phyloP scores from a whole-genome alignment of 148 eudicot species.

The Amaranthus cruentus region DNA sequence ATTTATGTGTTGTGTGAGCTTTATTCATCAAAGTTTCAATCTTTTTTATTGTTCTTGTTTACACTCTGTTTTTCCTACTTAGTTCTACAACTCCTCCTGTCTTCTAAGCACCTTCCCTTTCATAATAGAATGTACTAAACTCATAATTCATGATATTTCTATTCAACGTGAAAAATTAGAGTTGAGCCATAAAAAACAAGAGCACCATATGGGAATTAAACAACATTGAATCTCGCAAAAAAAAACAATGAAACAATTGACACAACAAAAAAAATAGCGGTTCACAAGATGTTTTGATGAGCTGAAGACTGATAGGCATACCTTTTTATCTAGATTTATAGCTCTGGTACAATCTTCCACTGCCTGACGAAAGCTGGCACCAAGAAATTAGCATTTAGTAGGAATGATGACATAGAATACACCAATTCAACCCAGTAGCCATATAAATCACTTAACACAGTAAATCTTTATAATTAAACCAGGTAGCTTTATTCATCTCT shows the following conservation, averaged over 20 bases:
- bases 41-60: no score
- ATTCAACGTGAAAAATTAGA: background rate
- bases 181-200: background rate
- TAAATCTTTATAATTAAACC: no score
- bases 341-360: constrained; percentile 83
- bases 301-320: constrained; percentile 17
- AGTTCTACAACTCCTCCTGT: no score
- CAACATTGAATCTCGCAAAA: background rate
- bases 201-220: no score
- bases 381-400: constrained; percentile 9
- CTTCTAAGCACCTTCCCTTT: no score
- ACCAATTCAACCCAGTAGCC: background rate
- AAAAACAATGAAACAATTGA: background rate
- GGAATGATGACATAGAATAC: background rate
- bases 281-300: background rate
- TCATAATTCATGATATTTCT: no score
- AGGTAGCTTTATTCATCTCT: no score
- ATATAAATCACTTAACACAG: no score
- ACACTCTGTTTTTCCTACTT: no score
- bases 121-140: no score
- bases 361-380: constrained; percentile 66
- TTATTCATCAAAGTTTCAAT: no score
- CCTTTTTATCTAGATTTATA: constrained; percentile 88
- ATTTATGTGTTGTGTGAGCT: no score
- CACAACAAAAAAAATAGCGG: background rate